These are phyloP conservation scores for Podila epigama DNA, from an alignment of 192 early-diverging fungal species.

Conservation along the genomic window DNA sequence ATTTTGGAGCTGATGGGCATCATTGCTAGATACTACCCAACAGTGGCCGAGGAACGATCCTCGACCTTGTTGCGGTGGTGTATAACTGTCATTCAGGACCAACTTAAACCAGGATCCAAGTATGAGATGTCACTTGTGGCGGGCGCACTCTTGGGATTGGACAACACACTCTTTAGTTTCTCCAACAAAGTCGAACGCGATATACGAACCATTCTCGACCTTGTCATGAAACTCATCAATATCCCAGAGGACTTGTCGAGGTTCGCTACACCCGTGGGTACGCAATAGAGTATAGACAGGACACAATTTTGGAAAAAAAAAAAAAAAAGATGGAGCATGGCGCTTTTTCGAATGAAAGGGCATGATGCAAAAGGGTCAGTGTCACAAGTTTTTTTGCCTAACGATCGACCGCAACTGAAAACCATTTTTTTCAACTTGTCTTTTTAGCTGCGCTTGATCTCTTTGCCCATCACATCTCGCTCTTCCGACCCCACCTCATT, in stretches of 20 bases:
- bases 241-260: conserved; percentile 51
- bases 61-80: conserved; percentile 42
- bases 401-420: too few species aligned
- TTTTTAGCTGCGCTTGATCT: conserved; percentile 47
- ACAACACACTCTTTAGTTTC: conserved; percentile 36
- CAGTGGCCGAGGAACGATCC: conserved; percentile 5
- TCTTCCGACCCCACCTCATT: conserved; percentile 42
- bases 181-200: conserved; percentile 20
- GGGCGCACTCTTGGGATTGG: conserved; percentile 42
- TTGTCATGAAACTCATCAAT: conserved; percentile 41
- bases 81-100: conserved; percentile 26
- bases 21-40: conserved; percentile 49
- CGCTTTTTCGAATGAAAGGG: not conserved
- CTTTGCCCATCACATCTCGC: conserved; percentile 37
- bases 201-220: conserved; percentile 20
- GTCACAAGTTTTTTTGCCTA: not conserved
- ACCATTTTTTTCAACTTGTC: not conserved
- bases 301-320: not conserved
- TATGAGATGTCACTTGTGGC: conserved; percentile 30
- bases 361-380: not conserved
- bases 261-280: conserved; percentile 50
- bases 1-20: conserved; percentile 54
- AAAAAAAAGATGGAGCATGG: too few species aligned
- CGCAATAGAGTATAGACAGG: not conserved
- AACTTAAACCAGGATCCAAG: conserved; percentile 35